A percentile compares a stretch with the other conserved stretches of the same genome.
Conservation (phyloP, 176 grass and related monocot species). For the Themeda triandra region DNA sequence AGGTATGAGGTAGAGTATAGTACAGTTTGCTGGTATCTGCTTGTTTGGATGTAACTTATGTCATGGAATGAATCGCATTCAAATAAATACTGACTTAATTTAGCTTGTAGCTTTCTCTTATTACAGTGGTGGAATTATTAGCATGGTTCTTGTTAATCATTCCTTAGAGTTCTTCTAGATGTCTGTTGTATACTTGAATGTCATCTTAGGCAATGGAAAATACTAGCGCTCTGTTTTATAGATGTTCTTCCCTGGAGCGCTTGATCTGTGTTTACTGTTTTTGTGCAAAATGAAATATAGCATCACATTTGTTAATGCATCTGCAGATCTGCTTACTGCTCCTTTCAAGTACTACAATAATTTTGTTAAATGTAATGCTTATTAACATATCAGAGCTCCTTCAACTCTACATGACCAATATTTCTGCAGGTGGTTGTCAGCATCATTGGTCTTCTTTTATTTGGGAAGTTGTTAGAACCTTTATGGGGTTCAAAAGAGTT, state of each 20-base stretch:
- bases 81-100: background rate
- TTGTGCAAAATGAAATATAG: background rate
- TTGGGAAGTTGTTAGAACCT: slow-evolving; percentile 85
- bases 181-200: background rate
- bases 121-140: background rate
- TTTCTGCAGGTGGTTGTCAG: slow-evolving; percentile 69
- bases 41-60: background rate
- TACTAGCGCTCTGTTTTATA: background rate
- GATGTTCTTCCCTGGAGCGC: background rate
- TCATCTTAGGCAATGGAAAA: background rate
- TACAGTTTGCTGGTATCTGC: background rate
- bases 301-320: background rate
- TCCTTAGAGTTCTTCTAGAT: background rate
- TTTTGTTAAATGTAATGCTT: background rate
- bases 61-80: background rate
- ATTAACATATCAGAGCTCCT: slow-evolving; percentile 1
- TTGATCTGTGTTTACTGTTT: slow-evolving; percentile 24
- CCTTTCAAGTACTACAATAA: background rate
- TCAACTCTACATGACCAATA: slow-evolving; percentile 1
- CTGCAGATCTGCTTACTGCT: background rate
- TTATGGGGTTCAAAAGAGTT: slow-evolving; percentile 95
- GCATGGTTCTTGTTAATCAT: background rate
- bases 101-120: slow-evolving; percentile 5
- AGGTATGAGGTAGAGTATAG: background rate
- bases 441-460: slow-evolving; percentile 82